Evolutionary conservation across 352 stramenopile species (phyloP), one percentile per base, ranked within the genome.

Genomic region (Globisporangium paddicum): DNA sequence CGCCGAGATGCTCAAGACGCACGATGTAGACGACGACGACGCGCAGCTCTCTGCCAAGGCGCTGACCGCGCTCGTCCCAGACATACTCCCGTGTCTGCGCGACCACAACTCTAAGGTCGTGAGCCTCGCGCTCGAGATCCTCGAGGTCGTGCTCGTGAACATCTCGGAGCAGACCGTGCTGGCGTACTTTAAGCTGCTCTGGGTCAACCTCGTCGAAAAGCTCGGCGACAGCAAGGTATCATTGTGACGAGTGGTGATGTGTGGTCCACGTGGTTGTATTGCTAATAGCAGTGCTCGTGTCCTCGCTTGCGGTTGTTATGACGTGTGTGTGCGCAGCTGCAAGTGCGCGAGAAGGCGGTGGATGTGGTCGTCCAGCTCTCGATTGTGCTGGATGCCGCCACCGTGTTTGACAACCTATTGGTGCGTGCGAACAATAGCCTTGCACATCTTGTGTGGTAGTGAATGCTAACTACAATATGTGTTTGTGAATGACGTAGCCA

Each of bases 31-130:
- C 3, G 48, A 52, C 16, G 46, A 25, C 32, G 26, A 50, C 63
- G 14, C 14, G 42, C 55, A 42, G 7, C 47, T 52, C 7, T 67
- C 75, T 21, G 38, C 38, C 10, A 79, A 87, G 13, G 60, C 66
- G 26, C 75, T 85, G n/a, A 60, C 68, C 35, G 47, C 63, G 25
- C 57, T 93, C 6, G 54, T 93, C 0, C 62, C 79, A 21, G 72
- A 81, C 25, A 71, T 91, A 1, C 54, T 91, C 53, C 71, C 72
- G n/a, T 92, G 82, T 64, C 67, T 95, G 50, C 71, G 77, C 45
- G 86, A 93, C 59, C 78, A 93, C 70, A 95, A 95, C 70, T 86
- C 83, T 28, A 95, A 95, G 63, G 77, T 95, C 30, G 72, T 82
- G 25, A 60, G 78, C 21, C 73, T 73, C 2, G 74, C 81, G 53